phyloP scores from a whole-genome alignment of 2,329 filamentous ascomycete species.

The Colletotrichum godetiae region DNA sequence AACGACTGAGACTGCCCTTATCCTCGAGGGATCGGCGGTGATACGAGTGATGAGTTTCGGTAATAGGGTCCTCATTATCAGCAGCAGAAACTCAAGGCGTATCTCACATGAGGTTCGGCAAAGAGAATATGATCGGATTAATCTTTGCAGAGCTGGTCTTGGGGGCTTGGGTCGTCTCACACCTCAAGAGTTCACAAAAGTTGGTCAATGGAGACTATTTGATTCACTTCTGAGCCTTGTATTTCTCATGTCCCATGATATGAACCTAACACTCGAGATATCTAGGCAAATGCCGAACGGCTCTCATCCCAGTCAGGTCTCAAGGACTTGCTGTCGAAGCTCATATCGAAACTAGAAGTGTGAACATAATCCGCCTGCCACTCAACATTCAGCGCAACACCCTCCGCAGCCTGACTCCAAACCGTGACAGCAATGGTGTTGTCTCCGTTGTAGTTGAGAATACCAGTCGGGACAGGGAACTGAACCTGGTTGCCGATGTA shows the following conservation, averaged over 20 bases:
- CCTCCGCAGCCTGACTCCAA: conserved; percentile 68
- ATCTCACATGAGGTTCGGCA: neutral
- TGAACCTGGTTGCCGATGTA: conserved; percentile 70
- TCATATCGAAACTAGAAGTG: conserved; percentile 62
- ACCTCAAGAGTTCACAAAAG: neutral
- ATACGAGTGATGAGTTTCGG: neutral
- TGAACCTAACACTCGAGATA: neutral
- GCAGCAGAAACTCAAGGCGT: neutral
- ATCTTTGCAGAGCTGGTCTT: neutral
- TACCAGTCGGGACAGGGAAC: conserved; percentile 70
- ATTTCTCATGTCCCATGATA: neutral
- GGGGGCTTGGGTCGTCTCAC: neutral
- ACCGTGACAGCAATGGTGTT: conserved; percentile 69
- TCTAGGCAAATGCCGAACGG: conserved; percentile 47
- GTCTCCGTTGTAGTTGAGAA: conserved; percentile 67
- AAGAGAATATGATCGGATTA: neutral
- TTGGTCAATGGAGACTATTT: neutral
- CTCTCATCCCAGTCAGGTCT: conserved; percentile 61
- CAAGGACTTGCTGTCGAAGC: conserved; percentile 59
- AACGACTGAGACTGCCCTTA: neutral
- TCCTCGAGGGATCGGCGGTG: neutral
- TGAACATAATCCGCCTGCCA: conserved; percentile 66
- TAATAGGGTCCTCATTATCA: neutral
- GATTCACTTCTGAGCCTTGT: too few relatives aligned
- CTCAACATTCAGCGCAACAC: conserved; percentile 60